Percentiles rank a stretch among this genome's conserved stretches.
Evolutionary conservation across 2,329 filamentous ascomycete species (phyloP).

Genomic region (Dryadomyces quercivorus): DNA sequence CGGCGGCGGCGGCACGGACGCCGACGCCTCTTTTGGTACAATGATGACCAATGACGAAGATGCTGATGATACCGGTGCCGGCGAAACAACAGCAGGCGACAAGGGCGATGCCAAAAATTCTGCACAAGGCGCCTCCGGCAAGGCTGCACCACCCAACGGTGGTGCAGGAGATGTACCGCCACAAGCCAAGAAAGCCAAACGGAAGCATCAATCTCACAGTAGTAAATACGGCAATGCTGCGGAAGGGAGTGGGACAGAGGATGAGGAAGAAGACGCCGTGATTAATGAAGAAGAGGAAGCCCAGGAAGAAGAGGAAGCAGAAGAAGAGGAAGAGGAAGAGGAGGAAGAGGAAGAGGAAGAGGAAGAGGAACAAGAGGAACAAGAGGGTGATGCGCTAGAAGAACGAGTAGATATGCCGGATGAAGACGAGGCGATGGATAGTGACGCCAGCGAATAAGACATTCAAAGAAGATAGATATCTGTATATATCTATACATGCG

Average conservation of each 20-base stretch:
- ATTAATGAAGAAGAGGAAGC: slow-evolving; percentile 15
- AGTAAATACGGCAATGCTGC: slow-evolving; percentile 3
- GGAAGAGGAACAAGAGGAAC: slow-evolving; percentile 26
- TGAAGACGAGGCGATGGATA: slow-evolving; percentile 51
- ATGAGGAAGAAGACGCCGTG: slow-evolving; percentile 25
- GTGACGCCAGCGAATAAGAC: slow-evolving; percentile 41
- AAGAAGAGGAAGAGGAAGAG: slow-evolving; percentile 30
- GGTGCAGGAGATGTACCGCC: slow-evolving; percentile 11
- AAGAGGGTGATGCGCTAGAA: slow-evolving; percentile 32
- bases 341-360: slow-evolving; percentile 37
- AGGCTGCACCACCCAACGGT: background rate
- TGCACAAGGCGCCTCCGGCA: background rate
- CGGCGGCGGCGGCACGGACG: slow-evolving; percentile 15
- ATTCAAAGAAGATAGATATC: background rate
- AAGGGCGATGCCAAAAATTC: background rate
- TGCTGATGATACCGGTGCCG: slow-evolving; percentile 8
- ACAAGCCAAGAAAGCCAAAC: slow-evolving; percentile 24
- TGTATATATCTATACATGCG: background rate
- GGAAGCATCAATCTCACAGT: slow-evolving; percentile 16
- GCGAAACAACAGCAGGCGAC: background rate
- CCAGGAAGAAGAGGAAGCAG: slow-evolving; percentile 22
- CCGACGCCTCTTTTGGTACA: slow-evolving; percentile 3
- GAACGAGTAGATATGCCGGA: slow-evolving; percentile 25
- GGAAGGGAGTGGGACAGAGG: slow-evolving; percentile 24
- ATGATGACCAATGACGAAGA: slow-evolving; percentile 3